phyloP scores from a whole-genome alignment of 805 yeast species.

The Helenozyma baotianmanensis region DNA sequence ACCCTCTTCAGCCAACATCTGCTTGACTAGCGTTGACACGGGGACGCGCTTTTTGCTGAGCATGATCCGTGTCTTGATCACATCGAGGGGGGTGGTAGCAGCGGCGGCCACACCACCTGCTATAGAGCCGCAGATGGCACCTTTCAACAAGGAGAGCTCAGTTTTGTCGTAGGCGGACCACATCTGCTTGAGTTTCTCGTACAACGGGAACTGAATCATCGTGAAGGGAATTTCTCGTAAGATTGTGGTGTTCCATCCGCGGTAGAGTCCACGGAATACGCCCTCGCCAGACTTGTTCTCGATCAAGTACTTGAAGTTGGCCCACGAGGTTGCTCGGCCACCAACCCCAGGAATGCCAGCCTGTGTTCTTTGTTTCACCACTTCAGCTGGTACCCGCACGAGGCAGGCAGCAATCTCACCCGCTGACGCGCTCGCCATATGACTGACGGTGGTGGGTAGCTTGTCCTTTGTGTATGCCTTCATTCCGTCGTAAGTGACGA shows the following conservation, averaged over 20 bases:
- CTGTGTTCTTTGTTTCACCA: constrained; percentile 92
- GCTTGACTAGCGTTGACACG: constrained; percentile 42
- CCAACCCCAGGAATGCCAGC: constrained; percentile 33
- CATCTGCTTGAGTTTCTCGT: constrained; percentile 69
- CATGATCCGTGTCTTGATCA: constrained; percentile 83
- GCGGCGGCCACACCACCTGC: constrained; percentile 87
- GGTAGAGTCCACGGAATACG: constrained; percentile 66
- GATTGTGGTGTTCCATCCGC: constrained; percentile 92
- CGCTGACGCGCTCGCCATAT: constrained; percentile 81
- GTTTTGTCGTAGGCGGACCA: constrained; percentile 45
- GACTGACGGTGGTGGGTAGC: constrained; percentile 41
- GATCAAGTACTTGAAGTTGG: constrained; percentile 60
- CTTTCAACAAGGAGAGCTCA: constrained; percentile 59
- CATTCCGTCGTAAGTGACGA: constrained; percentile 75
- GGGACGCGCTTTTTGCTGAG: constrained; percentile 50
- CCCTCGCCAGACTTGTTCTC: constrained; percentile 75
- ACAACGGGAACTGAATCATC: constrained; percentile 89
- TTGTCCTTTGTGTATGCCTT: constrained; percentile 43
- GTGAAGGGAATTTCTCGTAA: constrained; percentile 97
- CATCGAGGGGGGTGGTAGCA: constrained; percentile 74
- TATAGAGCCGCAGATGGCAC: constrained; percentile 77
- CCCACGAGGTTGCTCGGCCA: constrained; percentile 52
- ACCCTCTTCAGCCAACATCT: constrained; percentile 71
- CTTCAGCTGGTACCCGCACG: constrained; percentile 95
- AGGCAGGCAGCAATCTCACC: constrained; percentile 94